phyloP scores from a whole-genome alignment of 306 rosid species.

The Cucumis cinereus region DNA sequence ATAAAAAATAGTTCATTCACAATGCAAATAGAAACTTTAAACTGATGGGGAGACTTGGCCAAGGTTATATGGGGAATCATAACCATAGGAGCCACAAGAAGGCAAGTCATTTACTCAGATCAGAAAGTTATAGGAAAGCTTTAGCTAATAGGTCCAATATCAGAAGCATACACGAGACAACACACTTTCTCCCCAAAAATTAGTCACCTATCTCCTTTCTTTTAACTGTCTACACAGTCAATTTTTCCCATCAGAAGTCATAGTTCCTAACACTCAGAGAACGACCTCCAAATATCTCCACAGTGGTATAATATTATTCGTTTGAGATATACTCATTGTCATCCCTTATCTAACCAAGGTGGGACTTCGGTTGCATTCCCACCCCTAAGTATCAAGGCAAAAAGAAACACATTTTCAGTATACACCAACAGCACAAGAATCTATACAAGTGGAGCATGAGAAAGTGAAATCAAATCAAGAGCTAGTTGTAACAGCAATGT shows the following conservation, averaged over 20 bases:
- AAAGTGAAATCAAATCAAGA: neutral
- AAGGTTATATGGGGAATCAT: neutral
- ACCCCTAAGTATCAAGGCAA: neutral
- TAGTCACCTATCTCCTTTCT: neutral
- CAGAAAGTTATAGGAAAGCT: neutral
- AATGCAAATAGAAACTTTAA: neutral
- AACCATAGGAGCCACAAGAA: neutral
- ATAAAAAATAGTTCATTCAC: neutral
- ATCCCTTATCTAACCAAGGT: no score
- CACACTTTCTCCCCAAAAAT: neutral
- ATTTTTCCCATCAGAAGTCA: neutral
- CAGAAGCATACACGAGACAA: neutral
- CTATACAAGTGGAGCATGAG: neutral
- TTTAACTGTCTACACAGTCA: neutral
- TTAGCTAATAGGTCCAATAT: neutral
- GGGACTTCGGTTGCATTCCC: no score
- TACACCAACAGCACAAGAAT: neutral
- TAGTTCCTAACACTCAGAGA: no score
- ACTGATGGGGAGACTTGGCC: neutral
- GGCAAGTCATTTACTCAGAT: neutral
- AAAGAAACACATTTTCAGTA: neutral
- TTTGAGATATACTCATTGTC: no score
- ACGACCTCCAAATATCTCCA: no score
- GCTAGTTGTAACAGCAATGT: neutral
- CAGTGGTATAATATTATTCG: no score